phyloP scores from a whole-genome alignment of 345 rosid species.

The Arabis hirsuta region DNA sequence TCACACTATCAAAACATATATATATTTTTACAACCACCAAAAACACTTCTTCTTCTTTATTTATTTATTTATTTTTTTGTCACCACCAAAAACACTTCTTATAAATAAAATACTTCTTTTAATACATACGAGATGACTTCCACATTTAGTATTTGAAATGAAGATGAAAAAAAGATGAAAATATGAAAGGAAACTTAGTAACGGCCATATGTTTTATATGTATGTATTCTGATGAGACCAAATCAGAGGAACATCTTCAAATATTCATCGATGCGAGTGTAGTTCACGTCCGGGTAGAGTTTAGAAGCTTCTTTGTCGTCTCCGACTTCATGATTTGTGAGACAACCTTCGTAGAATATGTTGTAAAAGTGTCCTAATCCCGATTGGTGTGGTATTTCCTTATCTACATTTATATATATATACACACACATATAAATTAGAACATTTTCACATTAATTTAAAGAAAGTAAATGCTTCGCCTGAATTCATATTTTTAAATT shows the following conservation, averaged over 20 bases:
- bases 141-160: neutral
- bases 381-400: constrained; percentile 52
- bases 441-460: neutral
- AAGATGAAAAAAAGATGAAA: neutral
- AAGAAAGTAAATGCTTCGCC: too few relatives aligned
- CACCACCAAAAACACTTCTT: too few relatives aligned
- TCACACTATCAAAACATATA: too few relatives aligned
- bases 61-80: too few relatives aligned
- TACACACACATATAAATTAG: too few relatives aligned
- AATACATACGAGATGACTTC: too few relatives aligned
- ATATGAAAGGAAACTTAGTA: neutral
- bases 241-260: constrained; percentile 45
- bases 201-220: neutral
- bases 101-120: too few relatives aligned
- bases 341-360: constrained; percentile 80
- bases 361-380: constrained; percentile 86
- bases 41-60: too few relatives aligned
- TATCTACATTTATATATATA: neutral
- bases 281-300: constrained; percentile 77
- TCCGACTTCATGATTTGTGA: constrained; percentile 67
- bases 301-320: constrained; percentile 66
- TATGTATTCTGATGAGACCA: neutral
- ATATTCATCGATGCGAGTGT: constrained; percentile 67
- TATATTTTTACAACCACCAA: too few relatives aligned
- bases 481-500: too few relatives aligned